Base-by-base conservation (phyloP, 768 basidiomycete genomes). In the Mycena galericulata region DNA sequence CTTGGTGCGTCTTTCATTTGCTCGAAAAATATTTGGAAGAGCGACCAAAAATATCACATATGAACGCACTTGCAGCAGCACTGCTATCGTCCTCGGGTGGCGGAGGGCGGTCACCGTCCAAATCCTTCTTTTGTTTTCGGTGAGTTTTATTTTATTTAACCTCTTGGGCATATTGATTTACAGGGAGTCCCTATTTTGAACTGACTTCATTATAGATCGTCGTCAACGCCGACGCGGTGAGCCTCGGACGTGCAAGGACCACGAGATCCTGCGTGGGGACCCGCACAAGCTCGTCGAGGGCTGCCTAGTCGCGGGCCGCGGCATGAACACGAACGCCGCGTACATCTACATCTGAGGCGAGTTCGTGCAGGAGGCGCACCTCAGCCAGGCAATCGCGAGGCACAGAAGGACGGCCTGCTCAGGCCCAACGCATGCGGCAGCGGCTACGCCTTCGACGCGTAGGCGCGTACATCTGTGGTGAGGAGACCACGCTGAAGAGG, bases 301-400 rank as follows among this genome's bases (percentile, higher is more conserved):
- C 9, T 99, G 97, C 78, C 90, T 99, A 53, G 95, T 99, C 66
- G 97, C 97, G 29, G 97, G 97, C 7, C 93, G 97, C 53, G 91
- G 86, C 20, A 99, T 99, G 97, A 99, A 99, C 81, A 97, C 97
- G 41, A 96, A 80, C 50, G 97, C 97, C 0, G 97, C 97, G n/a
- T 99, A 99, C 86, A 99, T 99, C 80, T 99, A 99, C 83, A 96
- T 99, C 75, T 96, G 97, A 67, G 97, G 97, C 72, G 97, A 99
- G 80, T 99, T 99, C 83, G 90, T 92, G 81, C 95, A 97, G 78
- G 97, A 98, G 79, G 97, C 97, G 0, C 96, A 98, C 79, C 88
- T 98, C 43, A 94, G 97, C 79, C 94, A 97, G 78, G 97, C 97
- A 59, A 98, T 99, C 80, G 87, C 90, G 97, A 98, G 76, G 97